phyloP scores from a whole-genome alignment of 2,329 filamentous ascomycete species.

The Sclerotinia borealis region DNA sequence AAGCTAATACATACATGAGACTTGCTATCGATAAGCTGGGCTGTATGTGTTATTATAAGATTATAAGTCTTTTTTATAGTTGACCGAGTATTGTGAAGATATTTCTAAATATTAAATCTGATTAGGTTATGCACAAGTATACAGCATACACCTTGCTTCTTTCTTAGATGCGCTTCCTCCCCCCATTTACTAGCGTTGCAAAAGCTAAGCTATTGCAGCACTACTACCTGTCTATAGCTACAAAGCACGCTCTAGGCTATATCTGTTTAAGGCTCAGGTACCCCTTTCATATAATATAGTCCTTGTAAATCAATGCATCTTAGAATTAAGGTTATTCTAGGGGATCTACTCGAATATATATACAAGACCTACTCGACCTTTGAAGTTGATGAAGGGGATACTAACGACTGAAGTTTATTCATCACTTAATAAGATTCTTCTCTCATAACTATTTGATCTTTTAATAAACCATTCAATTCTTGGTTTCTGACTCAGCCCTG shows the following conservation, averaged over 20 bases:
- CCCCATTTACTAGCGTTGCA: not conserved
- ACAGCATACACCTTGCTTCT: no score
- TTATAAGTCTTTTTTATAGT: no score
- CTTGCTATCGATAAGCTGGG: no score
- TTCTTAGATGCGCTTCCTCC: not conserved
- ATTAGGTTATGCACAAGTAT: no score
- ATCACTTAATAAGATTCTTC: not conserved
- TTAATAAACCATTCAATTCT: not conserved
- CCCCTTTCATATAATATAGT: not conserved
- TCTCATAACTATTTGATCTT: not conserved
- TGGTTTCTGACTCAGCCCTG: not conserved
- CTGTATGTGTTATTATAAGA: not conserved
- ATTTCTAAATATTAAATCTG: no score
- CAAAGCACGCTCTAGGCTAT: not conserved
- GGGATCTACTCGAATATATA: no score
- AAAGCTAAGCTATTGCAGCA: not conserved
- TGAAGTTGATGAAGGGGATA: not conserved
- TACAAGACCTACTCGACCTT: not conserved
- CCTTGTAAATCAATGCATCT: not conserved
- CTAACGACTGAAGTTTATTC: no score
- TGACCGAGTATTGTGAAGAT: not conserved
- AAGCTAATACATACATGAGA: no score
- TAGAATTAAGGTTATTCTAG: conserved; percentile 2
- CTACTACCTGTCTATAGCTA: no score
- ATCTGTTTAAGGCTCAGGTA: conserved; percentile 3